Base-by-base conservation (phyloP, 2,329 filamentous ascomycete species). In the Dendryphion nanum region DNA sequence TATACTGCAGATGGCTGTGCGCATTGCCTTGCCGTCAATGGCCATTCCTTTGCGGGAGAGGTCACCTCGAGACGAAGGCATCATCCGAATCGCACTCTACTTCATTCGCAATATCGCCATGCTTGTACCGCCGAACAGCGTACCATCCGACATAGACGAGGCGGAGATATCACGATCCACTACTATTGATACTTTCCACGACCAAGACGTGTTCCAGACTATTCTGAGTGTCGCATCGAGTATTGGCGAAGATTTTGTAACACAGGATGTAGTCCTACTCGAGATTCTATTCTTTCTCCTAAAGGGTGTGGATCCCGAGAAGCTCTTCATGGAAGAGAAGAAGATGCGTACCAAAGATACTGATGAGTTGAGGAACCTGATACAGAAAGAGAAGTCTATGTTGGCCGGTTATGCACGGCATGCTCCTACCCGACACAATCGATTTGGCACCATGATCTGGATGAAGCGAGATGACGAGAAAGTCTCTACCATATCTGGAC, bases 361-460 rank as follows among this genome's bases (percentile, higher is more conserved):
- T 1, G 75, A 85, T 41, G 89, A 95, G 57, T 75, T 97, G 7
- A 78, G 82, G 16, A 74, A 74, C 13, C 68, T 95, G 56, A 80
- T 96, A 64, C 80, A 79, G 37, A 89, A 93, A 57, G 93, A 98
- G 66, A 82, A 83, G 2, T 79, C 83, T n/a, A 86, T 95, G 81
- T 75, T 88, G 38, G 81, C 84, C 52, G 78, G 84, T 33, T 85
- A 89, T 53, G 84, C 85, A 37, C 84, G 82, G 51, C 83, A 83
- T 57, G 86, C 86, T 3, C 87, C 90, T 0, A 90, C 89, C 3
- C 76, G 93, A 33, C 93, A 98, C 65, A 95, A 90, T 52, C 81
- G 93, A 21, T 98, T 97, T 57, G 93, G 93, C 3, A 95, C 90
- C 8, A 97, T 97, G 87, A 82, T 96, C 21, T 97, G 91, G 90